Percentiles rank a stretch among this genome's conserved stretches.
These are phyloP conservation scores for Fraxinus nigra DNA, from an alignment of 305 asterid genomes.

Conservation along the genomic window DNA sequence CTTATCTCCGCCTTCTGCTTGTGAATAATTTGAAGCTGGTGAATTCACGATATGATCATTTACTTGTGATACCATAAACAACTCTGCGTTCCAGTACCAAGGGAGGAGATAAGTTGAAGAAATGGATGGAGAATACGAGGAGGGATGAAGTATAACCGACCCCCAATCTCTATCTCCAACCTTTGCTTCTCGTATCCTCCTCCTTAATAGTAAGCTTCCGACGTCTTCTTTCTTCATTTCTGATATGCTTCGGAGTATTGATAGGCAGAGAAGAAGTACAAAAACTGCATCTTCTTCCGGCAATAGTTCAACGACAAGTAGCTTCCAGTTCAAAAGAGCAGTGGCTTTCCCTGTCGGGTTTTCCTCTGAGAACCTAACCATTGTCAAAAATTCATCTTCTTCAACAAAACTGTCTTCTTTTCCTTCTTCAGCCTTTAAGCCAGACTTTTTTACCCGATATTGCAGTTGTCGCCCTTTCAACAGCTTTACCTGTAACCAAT, in stretches of 20 bases:
- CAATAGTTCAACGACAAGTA: slow-evolving; percentile 48
- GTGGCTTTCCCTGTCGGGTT: slow-evolving; percentile 76
- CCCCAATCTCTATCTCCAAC: slow-evolving; percentile 86
- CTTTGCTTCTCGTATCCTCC: slow-evolving; percentile 66
- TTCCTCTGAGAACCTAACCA: slow-evolving; percentile 66
- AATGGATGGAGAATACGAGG: slow-evolving; percentile 31
- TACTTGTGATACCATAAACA: slow-evolving; percentile 46
- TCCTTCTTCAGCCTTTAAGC: slow-evolving; percentile 10
- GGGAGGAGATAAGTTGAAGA: slow-evolving; percentile 57
- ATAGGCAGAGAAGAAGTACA: slow-evolving; percentile 61
- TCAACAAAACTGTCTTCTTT: slow-evolving; percentile 24
- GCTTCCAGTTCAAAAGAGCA: slow-evolving; percentile 85
- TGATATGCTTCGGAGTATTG: slow-evolving; percentile 58
- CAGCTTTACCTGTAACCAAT: slow-evolving; percentile 51
- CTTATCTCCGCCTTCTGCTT: slow-evolving; percentile 77
- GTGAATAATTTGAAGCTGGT: slow-evolving; percentile 45
- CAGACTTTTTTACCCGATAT: slow-evolving; percentile 43
- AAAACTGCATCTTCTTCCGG: slow-evolving; percentile 87
- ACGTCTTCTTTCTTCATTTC: slow-evolving; percentile 61
- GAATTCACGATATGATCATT: slow-evolving; percentile 35
- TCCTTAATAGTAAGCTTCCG: slow-evolving; percentile 58
- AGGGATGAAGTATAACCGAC: slow-evolving; percentile 64
- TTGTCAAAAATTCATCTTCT: slow-evolving; percentile 61
- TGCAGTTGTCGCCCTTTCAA: slow-evolving; percentile 73
- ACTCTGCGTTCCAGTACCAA: slow-evolving; percentile 74